These are phyloP conservation scores for Naganishia vaughanmartiniae DNA, from an alignment of 768 basidiomycete genomes.

Conservation along the genomic window DNA sequence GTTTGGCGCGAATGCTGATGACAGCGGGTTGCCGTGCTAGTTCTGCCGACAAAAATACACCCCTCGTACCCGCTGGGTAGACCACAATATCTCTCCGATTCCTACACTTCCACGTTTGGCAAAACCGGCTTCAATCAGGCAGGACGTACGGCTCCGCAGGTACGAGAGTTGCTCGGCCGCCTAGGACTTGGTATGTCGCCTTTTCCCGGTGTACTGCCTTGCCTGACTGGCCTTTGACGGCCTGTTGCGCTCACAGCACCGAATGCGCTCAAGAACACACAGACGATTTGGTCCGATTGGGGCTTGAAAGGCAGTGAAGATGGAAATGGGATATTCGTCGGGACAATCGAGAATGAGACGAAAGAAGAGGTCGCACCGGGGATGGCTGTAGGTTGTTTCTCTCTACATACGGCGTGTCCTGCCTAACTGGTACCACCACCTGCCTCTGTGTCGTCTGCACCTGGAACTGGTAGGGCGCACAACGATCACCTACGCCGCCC, in stretches of 20 bases:
- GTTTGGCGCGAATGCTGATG: no score
- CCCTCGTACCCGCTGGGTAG: constrained; percentile 30
- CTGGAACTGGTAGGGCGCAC: constrained; percentile 15
- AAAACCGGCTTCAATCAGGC: constrained; percentile 12
- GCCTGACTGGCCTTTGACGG: background rate
- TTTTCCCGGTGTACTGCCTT: background rate
- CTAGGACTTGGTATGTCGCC: constrained; percentile 22
- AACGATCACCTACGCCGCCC: constrained; percentile 28
- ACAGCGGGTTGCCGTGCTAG: background rate
- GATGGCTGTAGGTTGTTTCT: constrained; percentile 31
- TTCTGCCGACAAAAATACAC: constrained; percentile 27
- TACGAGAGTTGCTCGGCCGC: constrained; percentile 16
- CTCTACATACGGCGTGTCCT: background rate
- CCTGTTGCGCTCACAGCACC: background rate
- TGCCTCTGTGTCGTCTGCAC: background rate
- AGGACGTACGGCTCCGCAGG: constrained; percentile 21
- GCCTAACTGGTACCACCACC: background rate
- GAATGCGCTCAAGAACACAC: constrained; percentile 18
- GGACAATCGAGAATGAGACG: constrained; percentile 26
- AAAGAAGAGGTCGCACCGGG: constrained; percentile 25
- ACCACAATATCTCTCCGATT: constrained; percentile 26
- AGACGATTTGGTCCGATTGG: constrained; percentile 29
- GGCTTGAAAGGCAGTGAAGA: constrained; percentile 5
- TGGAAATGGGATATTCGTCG: constrained; percentile 18
- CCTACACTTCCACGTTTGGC: constrained; percentile 8